Evolutionary conservation across 306 rosid genomes (phyloP), one percentile per base, ranked within the genome.

Genomic region (Quillaja saponaria): DNA sequence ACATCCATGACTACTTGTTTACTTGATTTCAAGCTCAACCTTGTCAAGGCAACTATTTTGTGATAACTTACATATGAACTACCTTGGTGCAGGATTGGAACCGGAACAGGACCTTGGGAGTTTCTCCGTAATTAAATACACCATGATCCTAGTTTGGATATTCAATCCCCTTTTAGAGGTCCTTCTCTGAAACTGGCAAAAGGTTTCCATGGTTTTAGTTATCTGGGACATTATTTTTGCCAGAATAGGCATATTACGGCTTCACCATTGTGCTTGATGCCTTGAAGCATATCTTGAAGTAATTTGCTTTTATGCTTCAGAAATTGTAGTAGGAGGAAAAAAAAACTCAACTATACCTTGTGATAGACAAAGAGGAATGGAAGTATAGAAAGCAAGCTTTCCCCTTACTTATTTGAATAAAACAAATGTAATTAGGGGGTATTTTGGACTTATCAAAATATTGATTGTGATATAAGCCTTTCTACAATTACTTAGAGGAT

Each of bases 71-170:
- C 13, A 35, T 45, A 20, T 55, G 25, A 45, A 20, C 16, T 21
- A 58, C 18, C 13, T 41, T 61, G 35, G 25, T 72, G 75, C 96
- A 91, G 98, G 84, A 76, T 92, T 61, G 98, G 98, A 69, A 88
- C 95, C 4, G 91, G 96, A 63, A 84, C 96, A 55, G 98, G 98
- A 52, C 98, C 98, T 15, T 92, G 98, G 98, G 44, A 69, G 28
- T 88, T 85, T 74, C 96, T 92, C 21, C 63, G 85, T 65, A 45
- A 53, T 21, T 76, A 71, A 77, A 3, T 39, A 54, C 64, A 41
- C 21, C 55, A 47, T 40, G 34, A 14, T 58, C 38, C 21, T 40
- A 10, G 76, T 39, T 57, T 55, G 55, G 45, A 51, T 61, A 65
- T 21, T 48, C 50, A 58, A 44, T 52, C 56, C 31, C 58, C 51